Base-by-base conservation (phyloP, 1,284 basidiomycete species). In the Takashimella tepidaria region DNA sequence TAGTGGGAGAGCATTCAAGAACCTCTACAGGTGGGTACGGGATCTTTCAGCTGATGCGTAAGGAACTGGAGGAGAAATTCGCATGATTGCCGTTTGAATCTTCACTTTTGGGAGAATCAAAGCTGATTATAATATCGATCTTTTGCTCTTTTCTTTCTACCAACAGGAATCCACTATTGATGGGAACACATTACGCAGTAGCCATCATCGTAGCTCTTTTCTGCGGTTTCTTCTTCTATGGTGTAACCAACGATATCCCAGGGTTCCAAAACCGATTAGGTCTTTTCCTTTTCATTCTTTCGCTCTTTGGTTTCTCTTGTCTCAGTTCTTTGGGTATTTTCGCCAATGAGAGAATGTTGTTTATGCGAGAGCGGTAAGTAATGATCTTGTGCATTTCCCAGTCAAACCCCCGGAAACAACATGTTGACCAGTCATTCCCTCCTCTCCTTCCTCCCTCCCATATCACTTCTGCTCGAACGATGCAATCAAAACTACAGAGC, bases 1-100 rank as follows among this genome's bases (percentile, higher is more conserved):
- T 63, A 93, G 89, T 66, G 92, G 92, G 21, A 77, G 95, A 54
- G 92, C 93, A n/a, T 98, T 98, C 81, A 98, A 98, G 82, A 98
- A 98, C 70, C 75, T 98, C 55, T 92, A 93, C 71, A 60, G 72
- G 71, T 69, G 40, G 54, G 64, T 52, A 16, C 12, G n/a, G 13
- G 12, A 19, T n/a, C 12, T 46, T 22, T 27, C 2, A 13, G 31
- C 20, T 40, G 19, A 40, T 3, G 12, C 22, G 19, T 13, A 8
- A n/a, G n/a, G 41, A 19, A n/a, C 13, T 10, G 16, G 4, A 26
- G n/a, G n/a, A n/a, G n/a, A n/a, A n/a, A n/a, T n/a, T n/a, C n/a
- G n/a, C n/a, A n/a, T n/a, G n/a, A n/a, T n/a, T n/a, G n/a, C n/a
- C n/a, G n/a, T n/a, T n/a, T n/a, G n/a, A n/a, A n/a, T n/a, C n/a